Evolutionary conservation across 768 basidiomycete genomes (phyloP).

Genomic region (Lentinula detonsa): DNA sequence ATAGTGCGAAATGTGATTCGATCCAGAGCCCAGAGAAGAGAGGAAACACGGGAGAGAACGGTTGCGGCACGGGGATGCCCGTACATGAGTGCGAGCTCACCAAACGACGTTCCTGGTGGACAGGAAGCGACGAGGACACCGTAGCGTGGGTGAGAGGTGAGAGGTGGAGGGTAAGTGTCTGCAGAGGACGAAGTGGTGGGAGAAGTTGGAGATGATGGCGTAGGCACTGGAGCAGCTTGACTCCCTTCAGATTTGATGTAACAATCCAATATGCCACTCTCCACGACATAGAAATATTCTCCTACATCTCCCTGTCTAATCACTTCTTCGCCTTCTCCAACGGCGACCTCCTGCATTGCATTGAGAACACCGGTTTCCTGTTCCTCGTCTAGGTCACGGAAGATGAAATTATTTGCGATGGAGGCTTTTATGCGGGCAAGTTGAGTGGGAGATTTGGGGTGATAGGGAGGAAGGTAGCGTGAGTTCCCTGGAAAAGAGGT

Average conservation of each 20-base stretch:
- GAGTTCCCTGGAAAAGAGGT: slow-evolving; percentile 25
- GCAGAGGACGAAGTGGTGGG: slow-evolving; percentile 30
- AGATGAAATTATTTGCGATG: slow-evolving; percentile 87
- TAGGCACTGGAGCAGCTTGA: slow-evolving; percentile 32
- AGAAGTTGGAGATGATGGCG: slow-evolving; percentile 59
- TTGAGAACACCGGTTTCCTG: slow-evolving; percentile 89
- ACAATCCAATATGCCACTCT: slow-evolving; percentile 79
- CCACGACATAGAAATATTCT: slow-evolving; percentile 97
- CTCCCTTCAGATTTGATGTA: slow-evolving; percentile 37
- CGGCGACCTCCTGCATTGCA: slow-evolving; percentile 88
- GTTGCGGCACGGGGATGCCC: slow-evolving; percentile 94
- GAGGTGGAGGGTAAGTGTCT: slow-evolving; percentile 54
- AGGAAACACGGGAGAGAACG: slow-evolving; percentile 77
- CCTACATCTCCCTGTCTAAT: slow-evolving; percentile 97
- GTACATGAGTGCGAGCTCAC: slow-evolving; percentile 97
- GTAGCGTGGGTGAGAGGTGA: slow-evolving; percentile 59
- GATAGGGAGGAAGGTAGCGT: slow-evolving; percentile 58
- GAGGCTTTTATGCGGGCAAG: slow-evolving; percentile 81
- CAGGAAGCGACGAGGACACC: slow-evolving; percentile 84
- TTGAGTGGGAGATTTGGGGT: slow-evolving; percentile 78
- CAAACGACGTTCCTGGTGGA: slow-evolving; percentile 82
- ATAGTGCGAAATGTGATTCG: slow-evolving; percentile 98
- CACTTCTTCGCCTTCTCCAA: slow-evolving; percentile 75
- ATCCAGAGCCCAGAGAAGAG: slow-evolving; percentile 92
- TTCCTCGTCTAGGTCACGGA: slow-evolving; percentile 94